Base-by-base conservation (phyloP, 805 yeast genomes). In the Brettanomyces anomalus region DNA sequence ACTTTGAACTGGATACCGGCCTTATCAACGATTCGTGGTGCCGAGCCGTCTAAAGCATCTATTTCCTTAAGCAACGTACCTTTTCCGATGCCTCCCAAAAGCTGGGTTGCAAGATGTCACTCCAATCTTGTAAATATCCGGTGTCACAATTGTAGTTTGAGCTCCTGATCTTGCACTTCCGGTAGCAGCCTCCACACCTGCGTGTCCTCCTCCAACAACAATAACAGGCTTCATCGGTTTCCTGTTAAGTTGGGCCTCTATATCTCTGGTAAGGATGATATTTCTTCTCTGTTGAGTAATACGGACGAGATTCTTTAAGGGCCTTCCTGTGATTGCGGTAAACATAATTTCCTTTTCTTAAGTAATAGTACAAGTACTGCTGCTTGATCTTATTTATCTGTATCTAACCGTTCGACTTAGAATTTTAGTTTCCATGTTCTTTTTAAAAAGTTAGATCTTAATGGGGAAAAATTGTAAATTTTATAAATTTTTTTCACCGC, bases 11-110 rank as follows among this genome's bases (percentile, higher is more conserved):
- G 96, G 26, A 89, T 84, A 0, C 97, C 98, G 0, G 97, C 94
- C 52, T 73, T 68, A 63, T 93, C 99, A 2, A 93, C 88, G n/a
- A 93, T 77, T 45, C 75, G 68, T 0, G 89, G 79, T 4, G 94
- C 79, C 1, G 90, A 84, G 7, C 99, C 99, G 60, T 90, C 99
- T 37, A 93, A 65, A 0, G 99, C 97, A 67, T 93, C 99, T 13
- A 93, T 87, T 64, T 93, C 99, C 50, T 86, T 74, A 33, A 93
- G 65, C 35, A 93, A 65, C 0, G 96, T 90, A 14, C 98, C 99
- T 57, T 93, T 93, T 1, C 98, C 99, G 43, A 93, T 89, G 48
- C 99, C 99, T 32, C 98, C 99, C 82, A 88, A 85, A 36, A 85
- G 88, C 64, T 8, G 99, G 99, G 58, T 93, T 93, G 61, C 99